phyloP scores from a whole-genome alignment of 345 rosid species.

The Corymbia maculata region DNA sequence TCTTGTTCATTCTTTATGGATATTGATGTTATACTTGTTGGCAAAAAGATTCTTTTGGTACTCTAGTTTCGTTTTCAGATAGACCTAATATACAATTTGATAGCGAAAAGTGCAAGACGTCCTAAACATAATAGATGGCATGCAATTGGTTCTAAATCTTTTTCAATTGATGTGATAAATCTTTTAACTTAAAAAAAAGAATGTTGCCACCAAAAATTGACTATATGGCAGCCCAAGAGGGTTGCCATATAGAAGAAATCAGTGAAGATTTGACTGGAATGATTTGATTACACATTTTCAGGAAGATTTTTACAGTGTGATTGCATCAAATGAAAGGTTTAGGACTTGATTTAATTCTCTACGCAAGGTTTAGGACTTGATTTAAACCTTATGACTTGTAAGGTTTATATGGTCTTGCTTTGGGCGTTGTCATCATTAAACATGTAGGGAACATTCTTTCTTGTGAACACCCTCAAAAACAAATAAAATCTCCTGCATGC shows the following conservation, averaged over 20 bases:
- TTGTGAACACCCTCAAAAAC: background rate
- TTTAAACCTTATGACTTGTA: background rate
- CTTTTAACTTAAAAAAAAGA: background rate
- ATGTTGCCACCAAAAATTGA: background rate
- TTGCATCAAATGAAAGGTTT: background rate
- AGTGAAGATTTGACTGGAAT: background rate
- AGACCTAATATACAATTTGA: background rate
- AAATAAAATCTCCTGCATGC: background rate
- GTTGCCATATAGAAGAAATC: background rate
- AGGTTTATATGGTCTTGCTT: background rate
- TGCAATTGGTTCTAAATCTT: background rate
- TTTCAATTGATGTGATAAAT: background rate
- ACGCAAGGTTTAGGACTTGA: background rate
- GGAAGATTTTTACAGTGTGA: background rate
- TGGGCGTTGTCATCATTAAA: background rate
- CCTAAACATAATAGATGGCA: background rate
- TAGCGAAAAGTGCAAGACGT: background rate
- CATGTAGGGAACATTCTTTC: background rate
- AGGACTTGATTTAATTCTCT: background rate
- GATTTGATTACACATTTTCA: background rate
- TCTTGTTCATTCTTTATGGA: background rate
- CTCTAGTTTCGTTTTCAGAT: background rate
- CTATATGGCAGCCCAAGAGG: background rate
- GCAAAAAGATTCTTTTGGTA: background rate
- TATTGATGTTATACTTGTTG: background rate